A percentile compares a stretch with the other conserved stretches of the same genome.
Evolutionary conservation across 2,329 filamentous ascomycete genomes (phyloP).

Genomic region (Aspergillus japonicus): DNA sequence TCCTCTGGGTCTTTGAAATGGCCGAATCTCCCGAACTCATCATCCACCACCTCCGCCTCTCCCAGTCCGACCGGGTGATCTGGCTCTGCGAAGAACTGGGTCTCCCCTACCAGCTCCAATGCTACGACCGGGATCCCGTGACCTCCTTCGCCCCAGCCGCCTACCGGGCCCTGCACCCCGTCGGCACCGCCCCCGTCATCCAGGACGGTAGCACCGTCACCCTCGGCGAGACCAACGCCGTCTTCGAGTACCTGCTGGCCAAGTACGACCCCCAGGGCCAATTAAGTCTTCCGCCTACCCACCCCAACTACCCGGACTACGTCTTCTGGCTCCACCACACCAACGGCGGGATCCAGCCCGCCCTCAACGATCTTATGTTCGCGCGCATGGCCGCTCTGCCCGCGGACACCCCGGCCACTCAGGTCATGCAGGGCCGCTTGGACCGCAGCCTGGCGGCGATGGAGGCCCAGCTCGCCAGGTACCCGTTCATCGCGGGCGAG

Average conservation of each 20-base stretch:
- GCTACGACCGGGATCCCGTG: constrained; percentile 49
- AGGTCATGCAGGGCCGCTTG: constrained; percentile 34
- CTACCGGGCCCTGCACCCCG: constrained; percentile 49
- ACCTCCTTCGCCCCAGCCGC: constrained; percentile 32
- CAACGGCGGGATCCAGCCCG: constrained; percentile 48
- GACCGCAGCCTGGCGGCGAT: constrained; percentile 44
- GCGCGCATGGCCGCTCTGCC: neutral
- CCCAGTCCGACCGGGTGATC: constrained; percentile 63
- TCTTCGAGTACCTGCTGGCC: constrained; percentile 61
- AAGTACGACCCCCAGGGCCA: constrained; percentile 50
- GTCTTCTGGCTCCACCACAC: constrained; percentile 65
- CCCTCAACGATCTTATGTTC: constrained; percentile 30
- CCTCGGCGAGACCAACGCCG: constrained; percentile 61
- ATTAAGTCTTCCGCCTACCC: constrained; percentile 47
- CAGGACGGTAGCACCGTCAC: constrained; percentile 52
- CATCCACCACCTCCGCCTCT: constrained; percentile 54
- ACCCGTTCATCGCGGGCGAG: constrained; percentile 58
- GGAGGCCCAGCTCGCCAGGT: constrained; percentile 50
- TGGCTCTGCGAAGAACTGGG: constrained; percentile 66
- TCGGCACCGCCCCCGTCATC: constrained; percentile 61
- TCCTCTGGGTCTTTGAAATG: neutral
- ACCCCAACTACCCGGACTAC: constrained; percentile 58
- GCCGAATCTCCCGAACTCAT: neutral
- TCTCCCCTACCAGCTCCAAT: constrained; percentile 53
- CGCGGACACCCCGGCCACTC: constrained; percentile 15